Percentiles rank a stretch among this genome's conserved stretches.
phyloP scores from a whole-genome alignment of 345 rosid genomes.

The Populus pruinosa region DNA sequence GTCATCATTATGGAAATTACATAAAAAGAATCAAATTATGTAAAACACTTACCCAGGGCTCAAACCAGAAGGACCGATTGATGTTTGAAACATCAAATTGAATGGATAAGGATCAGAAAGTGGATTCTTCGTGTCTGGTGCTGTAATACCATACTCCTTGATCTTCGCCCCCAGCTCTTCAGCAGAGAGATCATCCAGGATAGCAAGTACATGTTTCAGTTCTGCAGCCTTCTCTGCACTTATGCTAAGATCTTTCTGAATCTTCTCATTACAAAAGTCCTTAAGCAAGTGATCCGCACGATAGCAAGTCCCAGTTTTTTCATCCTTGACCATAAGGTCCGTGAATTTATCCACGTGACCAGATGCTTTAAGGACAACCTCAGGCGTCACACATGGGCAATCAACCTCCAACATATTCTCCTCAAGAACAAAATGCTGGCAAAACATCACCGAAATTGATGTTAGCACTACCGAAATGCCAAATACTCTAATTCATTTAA shows the following conservation, averaged over 20 bases:
- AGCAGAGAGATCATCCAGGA: constrained; percentile 73
- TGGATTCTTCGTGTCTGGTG: constrained; percentile 78
- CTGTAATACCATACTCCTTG: constrained; percentile 70
- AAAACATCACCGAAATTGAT: not conserved
- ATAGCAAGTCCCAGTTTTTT: constrained; percentile 72
- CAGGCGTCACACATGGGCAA: constrained; percentile 95
- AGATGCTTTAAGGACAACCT: constrained; percentile 87
- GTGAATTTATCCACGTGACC: constrained; percentile 98
- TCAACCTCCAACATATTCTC: constrained; percentile 95
- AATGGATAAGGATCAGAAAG: constrained; percentile 94
- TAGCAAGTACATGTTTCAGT: constrained; percentile 68
- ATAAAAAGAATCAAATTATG: not conserved
- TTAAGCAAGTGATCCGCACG: constrained; percentile 93
- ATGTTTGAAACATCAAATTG: constrained; percentile 94
- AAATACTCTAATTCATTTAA: not conserved
- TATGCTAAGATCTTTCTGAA: constrained; percentile 73
- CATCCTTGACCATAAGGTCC: constrained; percentile 97
- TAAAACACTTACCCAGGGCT: constrained; percentile 56
- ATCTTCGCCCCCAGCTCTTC: constrained; percentile 79
- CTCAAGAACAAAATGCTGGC: constrained; percentile 88
- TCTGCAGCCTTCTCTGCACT: constrained; percentile 76
- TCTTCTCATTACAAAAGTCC: constrained; percentile 80
- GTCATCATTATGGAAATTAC: not conserved
- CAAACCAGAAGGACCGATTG: constrained; percentile 92
- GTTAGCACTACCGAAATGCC: not conserved